Conservation (phyloP, 139 green algal species). For the Spirogloea muscicola region DNA sequence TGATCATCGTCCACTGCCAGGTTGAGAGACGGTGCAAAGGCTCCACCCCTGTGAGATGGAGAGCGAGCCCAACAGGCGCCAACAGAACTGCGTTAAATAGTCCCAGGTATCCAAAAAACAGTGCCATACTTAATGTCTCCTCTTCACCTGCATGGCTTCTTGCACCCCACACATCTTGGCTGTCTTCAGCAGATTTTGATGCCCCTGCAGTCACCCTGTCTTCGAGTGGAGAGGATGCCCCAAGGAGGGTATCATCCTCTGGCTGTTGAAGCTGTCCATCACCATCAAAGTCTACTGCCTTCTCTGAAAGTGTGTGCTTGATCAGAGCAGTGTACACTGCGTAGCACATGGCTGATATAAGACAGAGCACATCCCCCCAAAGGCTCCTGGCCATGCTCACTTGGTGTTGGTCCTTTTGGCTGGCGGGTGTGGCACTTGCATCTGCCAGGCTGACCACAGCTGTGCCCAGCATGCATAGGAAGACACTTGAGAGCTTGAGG, state of each 20-base stretch:
- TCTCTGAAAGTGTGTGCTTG: slow-evolving; percentile 57
- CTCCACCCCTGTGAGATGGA: slow-evolving; percentile 20
- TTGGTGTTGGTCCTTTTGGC: neutral
- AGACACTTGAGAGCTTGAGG: slow-evolving; percentile 66
- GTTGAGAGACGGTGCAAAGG: neutral
- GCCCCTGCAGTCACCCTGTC: too few species aligned
- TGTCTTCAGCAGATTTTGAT: too few species aligned
- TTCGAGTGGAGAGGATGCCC: too few species aligned
- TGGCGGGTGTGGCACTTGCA: too few species aligned
- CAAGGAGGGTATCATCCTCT: too few species aligned
- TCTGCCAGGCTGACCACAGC: slow-evolving; percentile 68
- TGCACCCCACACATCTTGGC: too few species aligned
- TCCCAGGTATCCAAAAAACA: slow-evolving; percentile 58
- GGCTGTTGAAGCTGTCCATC: too few species aligned
- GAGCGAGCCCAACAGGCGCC: slow-evolving; percentile 50
- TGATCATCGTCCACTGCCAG: slow-evolving; percentile 6
- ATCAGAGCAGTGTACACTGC: slow-evolving; percentile 80
- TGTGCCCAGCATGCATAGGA: slow-evolving; percentile 65
- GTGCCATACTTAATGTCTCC: slow-evolving; percentile 25
- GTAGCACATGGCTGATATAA: slow-evolving; percentile 76
- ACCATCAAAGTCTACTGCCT: too few species aligned
- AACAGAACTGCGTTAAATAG: slow-evolving; percentile 59
- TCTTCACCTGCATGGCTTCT: slow-evolving; percentile 44
- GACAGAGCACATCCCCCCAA: slow-evolving; percentile 70
- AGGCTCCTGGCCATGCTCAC: too few species aligned